Percentiles rank a stretch among this genome's conserved stretches.
Conservation (phyloP, 2,329 filamentous ascomycete genomes). For the Colletotrichum truncatum region DNA sequence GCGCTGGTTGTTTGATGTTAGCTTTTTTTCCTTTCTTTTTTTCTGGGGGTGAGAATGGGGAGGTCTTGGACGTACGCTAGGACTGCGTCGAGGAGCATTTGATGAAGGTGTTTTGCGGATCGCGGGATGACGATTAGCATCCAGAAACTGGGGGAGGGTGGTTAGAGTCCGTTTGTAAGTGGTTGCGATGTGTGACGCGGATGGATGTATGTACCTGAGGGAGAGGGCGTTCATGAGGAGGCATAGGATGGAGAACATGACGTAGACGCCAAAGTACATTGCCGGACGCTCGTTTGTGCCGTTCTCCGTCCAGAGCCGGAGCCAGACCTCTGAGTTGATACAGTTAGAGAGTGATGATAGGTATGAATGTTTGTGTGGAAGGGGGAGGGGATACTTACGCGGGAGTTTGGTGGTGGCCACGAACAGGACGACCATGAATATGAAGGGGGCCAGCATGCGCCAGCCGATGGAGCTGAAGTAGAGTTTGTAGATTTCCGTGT, state of each 20-base stretch:
- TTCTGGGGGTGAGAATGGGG: neutral
- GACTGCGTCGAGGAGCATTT: slow-evolving; percentile 30
- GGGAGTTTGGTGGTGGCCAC: slow-evolving; percentile 36
- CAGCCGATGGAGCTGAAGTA: slow-evolving; percentile 38
- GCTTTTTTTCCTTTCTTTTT: neutral
- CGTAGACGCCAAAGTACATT: slow-evolving; percentile 35
- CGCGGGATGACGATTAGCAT: slow-evolving; percentile 34
- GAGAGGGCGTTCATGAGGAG: slow-evolving; percentile 32
- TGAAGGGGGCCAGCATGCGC: slow-evolving; percentile 31
- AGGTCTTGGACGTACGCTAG: neutral
- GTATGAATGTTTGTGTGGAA: too few species aligned
- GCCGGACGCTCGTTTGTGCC: slow-evolving; percentile 33
- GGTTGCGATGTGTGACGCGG: slow-evolving; percentile 17
- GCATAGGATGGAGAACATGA: slow-evolving; percentile 35
- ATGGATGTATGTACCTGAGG: slow-evolving; percentile 15
- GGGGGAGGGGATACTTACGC: slow-evolving; percentile 34
- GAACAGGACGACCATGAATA: slow-evolving; percentile 33
- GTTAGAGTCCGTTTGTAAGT: slow-evolving; percentile 36
- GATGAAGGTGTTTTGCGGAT: slow-evolving; percentile 37
- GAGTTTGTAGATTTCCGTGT: slow-evolving; percentile 39
- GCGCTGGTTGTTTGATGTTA: neutral
- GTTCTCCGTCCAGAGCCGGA: slow-evolving; percentile 39
- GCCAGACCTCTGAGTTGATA: slow-evolving; percentile 38
- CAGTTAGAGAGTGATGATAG: too few species aligned
- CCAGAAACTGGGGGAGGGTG: slow-evolving; percentile 34